A percentile compares a stretch with the other conserved stretches of the same genome.
Evolutionary conservation across 192 early-diverging fungal species (phyloP).

Genomic region (Nowakowskiella sp.): DNA sequence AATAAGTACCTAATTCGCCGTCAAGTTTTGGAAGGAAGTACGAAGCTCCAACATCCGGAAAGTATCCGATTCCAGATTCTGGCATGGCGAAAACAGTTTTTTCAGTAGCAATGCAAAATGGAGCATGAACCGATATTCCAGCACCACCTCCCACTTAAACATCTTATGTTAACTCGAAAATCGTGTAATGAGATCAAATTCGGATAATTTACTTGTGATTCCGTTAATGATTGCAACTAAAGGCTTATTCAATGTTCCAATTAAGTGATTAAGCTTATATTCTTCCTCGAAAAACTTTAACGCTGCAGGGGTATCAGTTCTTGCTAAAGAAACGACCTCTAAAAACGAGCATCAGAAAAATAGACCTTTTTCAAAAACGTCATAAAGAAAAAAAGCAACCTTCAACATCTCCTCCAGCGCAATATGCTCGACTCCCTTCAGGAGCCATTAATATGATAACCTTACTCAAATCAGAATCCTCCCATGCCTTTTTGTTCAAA

Average conservation of each 20-base stretch:
- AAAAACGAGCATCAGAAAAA: slow-evolving; percentile 1
- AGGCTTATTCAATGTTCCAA: slow-evolving; percentile 82
- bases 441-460: slow-evolving; percentile 74
- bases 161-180: slow-evolving; percentile 3
- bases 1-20: slow-evolving; percentile 85
- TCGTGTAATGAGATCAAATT: not conserved
- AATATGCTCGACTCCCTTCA: slow-evolving; percentile 68
- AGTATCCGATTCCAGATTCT: slow-evolving; percentile 91
- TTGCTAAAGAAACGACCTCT: slow-evolving; percentile 10
- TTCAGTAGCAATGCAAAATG: slow-evolving; percentile 95
- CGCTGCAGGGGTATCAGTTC: slow-evolving; percentile 33
- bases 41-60: slow-evolving; percentile 92
- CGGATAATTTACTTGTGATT: slow-evolving; percentile 33
- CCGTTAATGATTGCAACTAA: slow-evolving; percentile 82
- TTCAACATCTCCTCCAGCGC: slow-evolving; percentile 69
- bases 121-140: slow-evolving; percentile 88
- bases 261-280: slow-evolving; percentile 86
- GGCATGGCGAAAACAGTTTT: slow-evolving; percentile 96
- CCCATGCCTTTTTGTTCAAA: too few species aligned
- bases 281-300: slow-evolving; percentile 84
- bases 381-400: slow-evolving; percentile 10
- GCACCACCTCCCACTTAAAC: slow-evolving; percentile 91
- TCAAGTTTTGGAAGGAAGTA: slow-evolving; percentile 94
- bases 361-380: not conserved
- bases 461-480: slow-evolving; percentile 77